Evolutionary conservation across 2,329 filamentous ascomycete genomes (phyloP), one percentile per base, ranked within the genome.

Genomic region (Tolypocladium guangdongense): DNA sequence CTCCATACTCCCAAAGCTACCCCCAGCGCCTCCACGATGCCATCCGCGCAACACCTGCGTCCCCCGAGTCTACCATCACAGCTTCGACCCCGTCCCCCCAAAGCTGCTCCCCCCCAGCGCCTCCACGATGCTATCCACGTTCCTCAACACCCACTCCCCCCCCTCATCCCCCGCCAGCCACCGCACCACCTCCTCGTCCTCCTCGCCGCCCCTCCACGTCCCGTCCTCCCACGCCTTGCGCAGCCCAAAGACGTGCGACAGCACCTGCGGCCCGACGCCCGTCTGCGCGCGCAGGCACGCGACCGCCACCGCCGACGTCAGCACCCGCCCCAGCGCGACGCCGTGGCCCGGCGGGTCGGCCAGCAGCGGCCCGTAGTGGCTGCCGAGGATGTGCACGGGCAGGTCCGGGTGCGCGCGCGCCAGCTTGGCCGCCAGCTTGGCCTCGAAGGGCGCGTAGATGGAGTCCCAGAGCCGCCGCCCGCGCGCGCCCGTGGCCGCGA

Each of bases 221-320:
- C 84, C 87, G 66, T 90, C 84, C 58, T 87, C 82, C 51, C 86
- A 76, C 1, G 82, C 87, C 73, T 93, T 93, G 55, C 86, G 71
- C 68, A 95, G 65, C 0, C 89, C 89, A 71, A 90, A 92, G 0
- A 93, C 77, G 68, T 95, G 89, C 59, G 84, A 89, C 20, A 87
- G 71, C 14, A 95, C 87, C 74, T 93, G 89, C 1, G 88, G 89
- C 0, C 83, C 89, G 0, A 93, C 89, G 0, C 89, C 89, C 11
- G 86, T 87, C 74, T 93, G 89, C 46, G 88, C 80, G 4, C 89
- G 72, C 66, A 95, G 66, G 62, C 87, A 90, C 6, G 87, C 77
- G 33, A 95, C 78, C 0, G 86, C 89, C 5, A 90, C 76, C 14
- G 93, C 68, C 52, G 81, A 86, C 0, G 88, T 93, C 57, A 90